phyloP scores from a whole-genome alignment of 208 protist genomes.

The Crithidia bombi region DNA sequence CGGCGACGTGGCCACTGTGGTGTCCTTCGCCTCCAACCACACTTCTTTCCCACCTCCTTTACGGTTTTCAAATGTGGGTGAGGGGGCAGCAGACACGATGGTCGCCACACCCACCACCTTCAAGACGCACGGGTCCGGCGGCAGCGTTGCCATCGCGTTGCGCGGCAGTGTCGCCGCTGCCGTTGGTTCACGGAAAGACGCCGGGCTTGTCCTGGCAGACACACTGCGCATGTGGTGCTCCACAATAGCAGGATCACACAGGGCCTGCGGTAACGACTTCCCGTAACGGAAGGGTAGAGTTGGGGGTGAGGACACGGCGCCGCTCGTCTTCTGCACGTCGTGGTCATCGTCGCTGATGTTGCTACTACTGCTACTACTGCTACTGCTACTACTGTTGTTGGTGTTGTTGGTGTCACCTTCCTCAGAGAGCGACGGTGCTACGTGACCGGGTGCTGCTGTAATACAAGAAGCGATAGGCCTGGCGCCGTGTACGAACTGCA shows the following conservation, averaged over 20 bases:
- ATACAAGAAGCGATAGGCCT: too few relatives aligned
- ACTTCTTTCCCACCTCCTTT: background rate
- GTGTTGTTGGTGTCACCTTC: too few relatives aligned
- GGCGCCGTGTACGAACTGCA: too few relatives aligned
- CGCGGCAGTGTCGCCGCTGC: background rate
- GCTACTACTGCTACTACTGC: background rate
- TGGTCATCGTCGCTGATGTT: too few relatives aligned
- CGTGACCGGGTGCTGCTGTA: too few relatives aligned
- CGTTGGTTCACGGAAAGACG: background rate
- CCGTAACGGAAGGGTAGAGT: too few relatives aligned
- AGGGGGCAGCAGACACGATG: background rate
- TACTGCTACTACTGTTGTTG: too few relatives aligned
- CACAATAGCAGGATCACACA: background rate
- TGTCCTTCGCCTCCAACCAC: background rate
- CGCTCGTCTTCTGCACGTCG: too few relatives aligned
- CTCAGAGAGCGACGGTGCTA: too few relatives aligned
- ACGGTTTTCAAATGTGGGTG: background rate
- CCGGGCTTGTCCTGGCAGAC: background rate
- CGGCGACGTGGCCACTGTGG: background rate
- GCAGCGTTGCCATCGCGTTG: background rate
- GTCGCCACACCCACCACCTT: constrained; percentile 4
- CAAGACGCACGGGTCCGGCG: constrained; percentile 12
- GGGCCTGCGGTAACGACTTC: too few relatives aligned
- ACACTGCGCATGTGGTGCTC: constrained; percentile 1
- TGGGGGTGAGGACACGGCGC: too few relatives aligned